Base-by-base conservation (phyloP, 352 stramenopile species). In the Phytophthora lateralis region DNA sequence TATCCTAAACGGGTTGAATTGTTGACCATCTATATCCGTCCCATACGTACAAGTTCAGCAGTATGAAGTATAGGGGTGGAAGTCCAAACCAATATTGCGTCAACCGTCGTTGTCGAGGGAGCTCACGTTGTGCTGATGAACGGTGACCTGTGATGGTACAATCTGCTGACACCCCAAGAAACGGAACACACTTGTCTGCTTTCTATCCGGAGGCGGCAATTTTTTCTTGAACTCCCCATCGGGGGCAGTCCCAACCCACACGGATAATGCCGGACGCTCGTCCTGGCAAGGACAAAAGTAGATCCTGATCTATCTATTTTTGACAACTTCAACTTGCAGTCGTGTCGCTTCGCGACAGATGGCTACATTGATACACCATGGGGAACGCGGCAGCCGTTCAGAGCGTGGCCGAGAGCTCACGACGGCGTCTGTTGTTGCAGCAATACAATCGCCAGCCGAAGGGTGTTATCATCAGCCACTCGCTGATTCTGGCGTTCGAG, bases 41-140 rank as follows among this genome's bases (percentile, higher is more conserved):
- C 75, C 73, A 69, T 71, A 82, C 76, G 73, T 38, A 85, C 66
- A 76, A 75, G 5, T 71, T 55, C 35, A 24, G 2, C 17, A 46
- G 1, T 1, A 7, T 1, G 0, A 0, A 51, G 0, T 80, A 85
- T 80, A 82, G 21, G 49, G 7, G 14, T 8, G 2, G 32, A 60
- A 42, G 10, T 1, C n/a, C 5, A 14, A 21, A 1, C 12, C 15
- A 7, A 6, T 6, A 5, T 0, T 0, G 41, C 1, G 20, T 5
- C 20, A 85, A 75, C 73, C 77, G 80, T 87, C 80, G 73, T 86
- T 89, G 80, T 89, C 80, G 80, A 82, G 79, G 80, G 75, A 87
- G 75, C 61, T 71, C 65, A 70, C 68, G 69, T 84, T 86, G 77
- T 82, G 61, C 75, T 76, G 56, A 89, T 89, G 80, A 89, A 88